phyloP scores from a whole-genome alignment of 306 rosid species.

The Spatholobus suberectus region DNA sequence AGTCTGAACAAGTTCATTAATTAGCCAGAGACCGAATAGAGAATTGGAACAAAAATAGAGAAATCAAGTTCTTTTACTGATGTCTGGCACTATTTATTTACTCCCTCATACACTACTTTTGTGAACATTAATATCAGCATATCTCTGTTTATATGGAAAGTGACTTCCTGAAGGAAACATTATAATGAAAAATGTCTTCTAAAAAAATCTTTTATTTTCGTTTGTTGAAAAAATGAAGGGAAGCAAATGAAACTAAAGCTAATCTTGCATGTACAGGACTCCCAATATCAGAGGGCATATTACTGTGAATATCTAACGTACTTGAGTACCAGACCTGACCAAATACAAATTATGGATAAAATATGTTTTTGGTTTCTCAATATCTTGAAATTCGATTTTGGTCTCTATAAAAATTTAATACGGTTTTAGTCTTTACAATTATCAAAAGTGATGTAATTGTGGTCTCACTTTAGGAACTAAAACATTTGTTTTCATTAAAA shows the following conservation, averaged over 20 bases:
- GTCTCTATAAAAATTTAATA: no score
- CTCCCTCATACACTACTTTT: neutral
- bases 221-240: neutral
- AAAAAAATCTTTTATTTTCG: neutral
- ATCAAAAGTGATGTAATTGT: no score
- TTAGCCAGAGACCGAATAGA: neutral
- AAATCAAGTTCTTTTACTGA: conserved; percentile 22
- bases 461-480: no score
- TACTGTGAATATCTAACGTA: neutral
- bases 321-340: neutral
- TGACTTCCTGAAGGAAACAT: neutral
- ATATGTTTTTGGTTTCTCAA: no score
- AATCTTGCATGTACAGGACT: neutral
- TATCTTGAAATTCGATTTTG: no score
- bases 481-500: no score
- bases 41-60: neutral
- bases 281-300: neutral
- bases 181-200: neutral
- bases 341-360: no score
- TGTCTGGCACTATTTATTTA: neutral
- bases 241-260: neutral
- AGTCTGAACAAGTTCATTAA: conserved; percentile 13
- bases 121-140: neutral
- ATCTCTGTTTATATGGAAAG: neutral
- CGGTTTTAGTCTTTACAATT: no score